A percentile compares a stretch with the other conserved stretches of the same genome.
Evolutionary conservation across 2,329 filamentous ascomycete species (phyloP).

Genomic region (Paracamarosporium sp.): DNA sequence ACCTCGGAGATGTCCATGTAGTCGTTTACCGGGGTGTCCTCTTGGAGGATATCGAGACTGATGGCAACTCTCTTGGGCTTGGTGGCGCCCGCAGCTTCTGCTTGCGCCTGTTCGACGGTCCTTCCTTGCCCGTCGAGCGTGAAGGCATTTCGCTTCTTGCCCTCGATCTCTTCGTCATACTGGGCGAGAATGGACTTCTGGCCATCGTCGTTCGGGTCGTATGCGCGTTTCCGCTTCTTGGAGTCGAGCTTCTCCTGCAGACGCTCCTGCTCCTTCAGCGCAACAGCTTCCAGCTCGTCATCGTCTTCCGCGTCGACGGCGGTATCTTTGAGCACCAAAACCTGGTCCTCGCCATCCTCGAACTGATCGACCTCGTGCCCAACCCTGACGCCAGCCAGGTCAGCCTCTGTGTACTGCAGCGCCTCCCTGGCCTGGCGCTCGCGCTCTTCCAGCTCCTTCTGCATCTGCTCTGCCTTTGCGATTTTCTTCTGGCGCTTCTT

Average conservation of each 20-base stretch:
- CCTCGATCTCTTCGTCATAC: constrained; percentile 94
- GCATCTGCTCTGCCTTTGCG: constrained; percentile 70
- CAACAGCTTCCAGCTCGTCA: constrained; percentile 84
- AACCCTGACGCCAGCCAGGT: constrained; percentile 89
- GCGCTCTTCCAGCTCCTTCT: constrained; percentile 79
- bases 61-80: constrained; percentile 73
- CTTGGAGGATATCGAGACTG: constrained; percentile 74
- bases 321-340: constrained; percentile 92
- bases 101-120: constrained; percentile 65
- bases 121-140: constrained; percentile 82
- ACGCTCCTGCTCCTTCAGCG: constrained; percentile 74
- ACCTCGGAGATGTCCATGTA: constrained; percentile 87
- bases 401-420: constrained; percentile 79
- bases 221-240: constrained; percentile 89
- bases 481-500: constrained; percentile 97
- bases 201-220: constrained; percentile 81
- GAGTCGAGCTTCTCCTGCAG: constrained; percentile 78
- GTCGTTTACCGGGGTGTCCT: constrained; percentile 77
- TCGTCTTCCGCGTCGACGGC: constrained; percentile 83
- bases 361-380: constrained; percentile 86
- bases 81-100: constrained; percentile 59
- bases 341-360: constrained; percentile 81
- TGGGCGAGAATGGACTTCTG: constrained; percentile 78
- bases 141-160: constrained; percentile 87
- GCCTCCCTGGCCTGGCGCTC: constrained; percentile 67